phyloP scores from a whole-genome alignment of 2,329 filamentous ascomycete species.

The Pyrenophora teres region DNA sequence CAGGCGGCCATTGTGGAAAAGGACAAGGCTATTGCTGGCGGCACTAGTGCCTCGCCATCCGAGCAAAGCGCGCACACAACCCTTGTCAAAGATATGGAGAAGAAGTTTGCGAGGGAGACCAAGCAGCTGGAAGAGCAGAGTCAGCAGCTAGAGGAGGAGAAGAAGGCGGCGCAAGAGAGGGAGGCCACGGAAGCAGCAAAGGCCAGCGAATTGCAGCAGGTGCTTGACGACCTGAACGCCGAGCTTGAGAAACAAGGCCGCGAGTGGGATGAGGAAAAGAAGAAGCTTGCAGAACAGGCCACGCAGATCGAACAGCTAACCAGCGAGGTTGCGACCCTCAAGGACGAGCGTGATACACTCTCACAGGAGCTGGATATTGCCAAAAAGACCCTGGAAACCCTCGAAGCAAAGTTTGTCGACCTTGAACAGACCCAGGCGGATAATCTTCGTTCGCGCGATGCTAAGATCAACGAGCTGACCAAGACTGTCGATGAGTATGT shows the following conservation, averaged over 20 bases:
- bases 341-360: conserved; percentile 33
- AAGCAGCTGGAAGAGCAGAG: conserved; percentile 40
- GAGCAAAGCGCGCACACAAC: conserved; percentile 30
- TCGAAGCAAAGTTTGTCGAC: conserved; percentile 35
- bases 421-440: conserved; percentile 38
- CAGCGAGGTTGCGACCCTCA: conserved; percentile 28
- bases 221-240: conserved; percentile 41
- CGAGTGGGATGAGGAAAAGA: conserved; percentile 45
- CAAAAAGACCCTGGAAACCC: conserved; percentile 29
- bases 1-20: conserved; percentile 39
- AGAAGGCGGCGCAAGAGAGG: conserved; percentile 36
- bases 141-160: conserved; percentile 40
- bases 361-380: conserved; percentile 28
- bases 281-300: conserved; percentile 41
- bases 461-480: conserved; percentile 36
- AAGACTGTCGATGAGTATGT: conserved; percentile 33
- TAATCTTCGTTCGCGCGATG: conserved; percentile 33
- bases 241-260: conserved; percentile 43
- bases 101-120: conserved; percentile 42
- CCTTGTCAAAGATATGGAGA: conserved; percentile 42
- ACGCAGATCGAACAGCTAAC: conserved; percentile 34
- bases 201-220: conserved; percentile 42
- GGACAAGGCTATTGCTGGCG: conserved; percentile 35
- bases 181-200: conserved; percentile 39
- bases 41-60: conserved; percentile 16